Evolutionary conservation across 2,329 filamentous ascomycete species (phyloP), one percentile per base, ranked within the genome.

Genomic region (Xylariaceae sp.): DNA sequence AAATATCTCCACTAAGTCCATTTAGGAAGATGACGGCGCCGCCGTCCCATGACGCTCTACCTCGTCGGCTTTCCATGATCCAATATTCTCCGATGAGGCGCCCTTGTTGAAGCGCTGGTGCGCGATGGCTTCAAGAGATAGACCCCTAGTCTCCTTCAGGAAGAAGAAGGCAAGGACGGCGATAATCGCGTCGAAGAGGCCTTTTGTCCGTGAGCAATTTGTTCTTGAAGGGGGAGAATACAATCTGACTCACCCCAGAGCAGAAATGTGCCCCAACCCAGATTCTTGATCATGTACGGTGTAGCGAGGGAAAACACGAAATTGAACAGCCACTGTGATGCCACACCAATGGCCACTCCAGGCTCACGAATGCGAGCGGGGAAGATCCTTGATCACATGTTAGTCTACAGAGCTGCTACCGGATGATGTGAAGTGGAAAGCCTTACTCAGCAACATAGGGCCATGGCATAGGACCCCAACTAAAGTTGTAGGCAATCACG

Each of bases 91-190:
- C 4, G 38, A 31, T 9, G 44, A 42, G 27, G 29, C 41, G 4
- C 41, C 33, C 5, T 41, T 42, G 16, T 42, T 45, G 28, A 54
- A 57, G 8, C 46, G 37, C 28, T 50, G 48, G 13, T 54, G 45
- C 3, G 52, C 56, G 39, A 64, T 63, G 45, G 78, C 70, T 56
- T 85, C 80, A 21, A 83, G 66, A 0, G 72, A 75, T 5, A 82
- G 63, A 28, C 78, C 78, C 58, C 82, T 82, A 31, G 80, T 84
- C 59, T 83, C 80, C 37, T 79, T 77, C 37, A 83, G 61, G 51
- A 75, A 67, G 44, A 70, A 68, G 48, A 58, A 73, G 17, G 71
- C 61, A 43, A 69, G 37, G 5, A 49, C 19, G 3, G 51, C 53
- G 29, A 67, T 68, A 22, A 62, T 47, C 10, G 62, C 38, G 38